phyloP scores from a whole-genome alignment of 208 protist species.

The Acanthamoeba castellanii region DNA sequence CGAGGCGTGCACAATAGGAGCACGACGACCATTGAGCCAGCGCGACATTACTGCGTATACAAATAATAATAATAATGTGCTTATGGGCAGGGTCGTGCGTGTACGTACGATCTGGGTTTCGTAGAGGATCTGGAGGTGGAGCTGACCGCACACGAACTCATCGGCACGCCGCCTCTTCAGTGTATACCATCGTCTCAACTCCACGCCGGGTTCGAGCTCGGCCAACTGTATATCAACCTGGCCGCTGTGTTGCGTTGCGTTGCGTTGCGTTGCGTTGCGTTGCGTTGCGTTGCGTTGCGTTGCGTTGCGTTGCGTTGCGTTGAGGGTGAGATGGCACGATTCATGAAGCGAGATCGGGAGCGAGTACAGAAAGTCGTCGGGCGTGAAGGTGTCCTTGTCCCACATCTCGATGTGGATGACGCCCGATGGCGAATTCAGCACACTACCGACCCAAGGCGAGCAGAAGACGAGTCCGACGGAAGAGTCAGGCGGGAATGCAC shows the following conservation, averaged over 20 bases:
- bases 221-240: constrained; percentile 27
- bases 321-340: not conserved
- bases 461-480: too few species aligned
- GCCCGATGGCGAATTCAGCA: constrained; percentile 26
- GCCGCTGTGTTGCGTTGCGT: not conserved
- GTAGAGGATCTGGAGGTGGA: constrained; percentile 54
- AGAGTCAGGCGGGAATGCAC: not conserved
- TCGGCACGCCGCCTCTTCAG: not conserved
- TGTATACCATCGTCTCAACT: constrained; percentile 10
- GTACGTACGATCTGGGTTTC: constrained; percentile 10
- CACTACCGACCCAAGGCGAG: not conserved
- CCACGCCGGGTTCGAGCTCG: not conserved
- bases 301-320: not conserved
- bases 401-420: constrained; percentile 48
- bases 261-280: too few species aligned
- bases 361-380: constrained; percentile 55
- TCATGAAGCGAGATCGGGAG: not conserved
- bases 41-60: not conserved
- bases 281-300: too few species aligned
- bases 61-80: not conserved
- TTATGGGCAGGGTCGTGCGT: not conserved
- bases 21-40: not conserved
- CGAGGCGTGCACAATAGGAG: too few species aligned
- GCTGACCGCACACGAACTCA: constrained; percentile 55
- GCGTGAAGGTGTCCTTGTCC: constrained; percentile 61